phyloP scores from a whole-genome alignment of 2,329 filamentous ascomycete species.

The Aspergillus sclerotialis region DNA sequence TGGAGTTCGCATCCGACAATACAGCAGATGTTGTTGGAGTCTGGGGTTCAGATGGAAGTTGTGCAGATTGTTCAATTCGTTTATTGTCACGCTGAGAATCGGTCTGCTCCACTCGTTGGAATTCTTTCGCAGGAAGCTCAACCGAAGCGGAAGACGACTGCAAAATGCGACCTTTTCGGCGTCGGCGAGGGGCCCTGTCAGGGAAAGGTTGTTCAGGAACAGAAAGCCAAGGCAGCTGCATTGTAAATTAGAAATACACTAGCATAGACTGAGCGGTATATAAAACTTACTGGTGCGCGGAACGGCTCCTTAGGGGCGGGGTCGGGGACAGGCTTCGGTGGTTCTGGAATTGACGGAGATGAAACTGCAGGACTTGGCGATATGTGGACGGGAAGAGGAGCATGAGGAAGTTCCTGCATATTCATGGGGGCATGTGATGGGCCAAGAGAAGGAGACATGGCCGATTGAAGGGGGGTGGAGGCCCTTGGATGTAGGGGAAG shows the following conservation, averaged over 20 bases:
- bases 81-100: conserved; percentile 10
- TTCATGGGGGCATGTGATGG: conserved; percentile 21
- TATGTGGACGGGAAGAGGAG: conserved; percentile 15
- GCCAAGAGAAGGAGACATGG: conserved; percentile 28
- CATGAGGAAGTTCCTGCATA: conserved; percentile 20
- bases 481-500: conserved; percentile 30
- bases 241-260: conserved; percentile 6
- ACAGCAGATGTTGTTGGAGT: conserved; percentile 54
- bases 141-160: conserved; percentile 28
- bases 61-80: conserved; percentile 9
- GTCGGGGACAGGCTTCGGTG: conserved; percentile 16
- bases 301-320: conserved; percentile 37
- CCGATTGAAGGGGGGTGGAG: conserved; percentile 29
- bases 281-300: conserved; percentile 40
- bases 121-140: conserved; percentile 47
- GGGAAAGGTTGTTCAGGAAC: conserved; percentile 50
- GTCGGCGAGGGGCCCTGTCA: conserved; percentile 40
- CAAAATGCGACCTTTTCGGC: conserved; percentile 34
- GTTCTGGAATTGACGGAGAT: conserved; percentile 22
- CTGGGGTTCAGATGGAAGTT: conserved; percentile 40
- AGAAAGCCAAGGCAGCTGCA: conserved; percentile 55
- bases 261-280: not conserved
- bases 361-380: conserved; percentile 25
- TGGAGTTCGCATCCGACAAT: conserved; percentile 50
- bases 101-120: conserved; percentile 11